A percentile compares a stretch with the other conserved stretches of the same genome.
These are phyloP conservation scores for Aspergillus ostianus DNA, from an alignment of 495 filamentous ascomycete species.

Conservation along the genomic window DNA sequence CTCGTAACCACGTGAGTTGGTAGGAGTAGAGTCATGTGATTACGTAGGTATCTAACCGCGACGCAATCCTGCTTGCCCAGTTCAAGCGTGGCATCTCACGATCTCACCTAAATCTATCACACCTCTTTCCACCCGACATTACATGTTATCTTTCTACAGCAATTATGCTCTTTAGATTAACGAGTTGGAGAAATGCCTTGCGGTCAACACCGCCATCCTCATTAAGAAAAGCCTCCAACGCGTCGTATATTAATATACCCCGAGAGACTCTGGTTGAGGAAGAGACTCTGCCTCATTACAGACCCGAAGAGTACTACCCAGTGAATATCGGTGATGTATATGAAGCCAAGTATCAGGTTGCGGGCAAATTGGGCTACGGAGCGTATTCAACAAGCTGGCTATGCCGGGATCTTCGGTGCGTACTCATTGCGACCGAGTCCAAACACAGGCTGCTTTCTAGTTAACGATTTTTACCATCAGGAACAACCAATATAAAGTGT, in stretches of 20 bases:
- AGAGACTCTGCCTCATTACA: constrained; percentile 43
- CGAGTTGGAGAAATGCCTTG: background rate
- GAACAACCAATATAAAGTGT: constrained; percentile 14
- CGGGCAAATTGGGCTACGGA: constrained; percentile 55
- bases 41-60: too few relatives aligned
- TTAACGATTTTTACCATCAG: constrained; percentile 19
- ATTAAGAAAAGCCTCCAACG: background rate
- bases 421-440: background rate
- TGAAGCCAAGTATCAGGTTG: constrained; percentile 45
- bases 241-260: background rate
- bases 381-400: constrained; percentile 55
- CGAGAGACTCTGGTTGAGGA: constrained; percentile 32
- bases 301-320: constrained; percentile 44
- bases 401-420: constrained; percentile 46
- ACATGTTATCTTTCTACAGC: too few relatives aligned
- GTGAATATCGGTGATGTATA: constrained; percentile 50
- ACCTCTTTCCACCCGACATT: too few relatives aligned
- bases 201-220: background rate
- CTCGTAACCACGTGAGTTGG: too few relatives aligned
- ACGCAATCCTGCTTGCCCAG: too few relatives aligned
- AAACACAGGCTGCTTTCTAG: background rate
- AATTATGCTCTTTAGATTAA: too few relatives aligned
- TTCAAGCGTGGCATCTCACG: too few relatives aligned
- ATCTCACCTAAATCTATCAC: too few relatives aligned
- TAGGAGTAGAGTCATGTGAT: too few relatives aligned